A percentile compares a stretch with the other conserved stretches of the same genome.
phyloP scores from a whole-genome alignment of 1,284 basidiomycete genomes.

The Malassezia restricta region DNA sequence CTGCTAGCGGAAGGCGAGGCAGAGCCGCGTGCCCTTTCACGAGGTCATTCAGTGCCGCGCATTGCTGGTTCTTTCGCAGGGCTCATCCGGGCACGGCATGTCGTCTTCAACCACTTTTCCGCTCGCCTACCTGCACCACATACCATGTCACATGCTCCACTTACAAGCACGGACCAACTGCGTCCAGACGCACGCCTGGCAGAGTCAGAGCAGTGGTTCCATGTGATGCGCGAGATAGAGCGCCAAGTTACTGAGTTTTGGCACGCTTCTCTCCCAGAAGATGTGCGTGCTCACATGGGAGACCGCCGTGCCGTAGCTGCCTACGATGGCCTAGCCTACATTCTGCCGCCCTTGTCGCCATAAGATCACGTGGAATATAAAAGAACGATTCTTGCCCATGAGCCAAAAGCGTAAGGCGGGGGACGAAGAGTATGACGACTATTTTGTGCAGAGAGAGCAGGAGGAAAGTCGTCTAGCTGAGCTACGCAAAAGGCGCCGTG shows the following conservation, averaged over 20 bases:
- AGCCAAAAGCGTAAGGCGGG: not conserved
- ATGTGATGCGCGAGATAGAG: slow-evolving; percentile 13
- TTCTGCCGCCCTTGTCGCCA: not conserved
- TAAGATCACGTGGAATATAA: slow-evolving; percentile 5
- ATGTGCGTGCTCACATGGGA: not conserved
- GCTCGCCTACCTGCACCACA: slow-evolving; percentile 7
- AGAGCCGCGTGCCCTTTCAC: slow-evolving; percentile 6
- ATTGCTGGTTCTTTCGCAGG: slow-evolving; percentile 38
- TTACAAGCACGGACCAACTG: slow-evolving; percentile 1
- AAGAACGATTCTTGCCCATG: not conserved
- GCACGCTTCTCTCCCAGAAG: not conserved
- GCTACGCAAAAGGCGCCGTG: slow-evolving; percentile 25
- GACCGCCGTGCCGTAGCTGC: not conserved
- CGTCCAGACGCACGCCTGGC: not conserved
- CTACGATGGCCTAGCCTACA: slow-evolving; percentile 10
- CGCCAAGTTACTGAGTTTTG: slow-evolving; percentile 9
- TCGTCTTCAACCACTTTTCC: slow-evolving; percentile 42
- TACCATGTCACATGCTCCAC: not conserved
- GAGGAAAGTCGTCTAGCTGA: slow-evolving; percentile 19
- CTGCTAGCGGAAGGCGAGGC: slow-evolving; percentile 4
- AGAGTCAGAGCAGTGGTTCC: slow-evolving; percentile 2
- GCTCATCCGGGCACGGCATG: slow-evolving; percentile 19
- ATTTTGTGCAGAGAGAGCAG: slow-evolving; percentile 6
- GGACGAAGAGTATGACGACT: slow-evolving; percentile 3
- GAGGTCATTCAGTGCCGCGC: slow-evolving; percentile 39